phyloP scores from a whole-genome alignment of 2,329 filamentous ascomycete species.

The Apiospora hydei region DNA sequence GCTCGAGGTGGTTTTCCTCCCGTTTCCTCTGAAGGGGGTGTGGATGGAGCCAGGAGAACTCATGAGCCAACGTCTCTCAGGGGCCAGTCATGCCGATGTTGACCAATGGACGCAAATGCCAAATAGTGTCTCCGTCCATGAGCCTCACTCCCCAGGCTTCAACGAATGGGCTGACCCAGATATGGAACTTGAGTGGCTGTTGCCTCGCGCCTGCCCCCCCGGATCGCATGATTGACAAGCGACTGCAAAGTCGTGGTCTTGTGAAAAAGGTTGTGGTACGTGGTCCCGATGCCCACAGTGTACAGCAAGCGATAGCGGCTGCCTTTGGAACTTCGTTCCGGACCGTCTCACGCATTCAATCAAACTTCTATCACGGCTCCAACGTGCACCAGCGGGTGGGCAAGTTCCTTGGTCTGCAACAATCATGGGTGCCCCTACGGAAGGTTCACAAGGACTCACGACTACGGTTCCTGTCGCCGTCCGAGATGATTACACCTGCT shows the following conservation, averaged over 20 bases:
- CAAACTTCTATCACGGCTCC: constrained; percentile 41
- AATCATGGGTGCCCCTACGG: constrained; percentile 76
- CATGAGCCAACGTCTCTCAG: constrained; percentile 44
- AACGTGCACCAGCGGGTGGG: constrained; percentile 45
- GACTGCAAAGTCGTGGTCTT: constrained; percentile 78
- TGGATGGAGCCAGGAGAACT: constrained; percentile 62
- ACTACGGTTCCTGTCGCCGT: constrained; percentile 72
- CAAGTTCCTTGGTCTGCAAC: constrained; percentile 67
- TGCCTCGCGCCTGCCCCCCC: constrained; percentile 73
- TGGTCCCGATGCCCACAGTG: constrained; percentile 70
- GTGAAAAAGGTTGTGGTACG: constrained; percentile 69
- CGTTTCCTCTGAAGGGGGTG: constrained; percentile 67
- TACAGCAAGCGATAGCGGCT: constrained; percentile 67
- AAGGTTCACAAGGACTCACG: constrained; percentile 78
- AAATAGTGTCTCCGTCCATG: constrained; percentile 52
- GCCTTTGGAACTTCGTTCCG: constrained; percentile 67
- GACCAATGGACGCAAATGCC: constrained; percentile 65
- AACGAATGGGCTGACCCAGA: constrained; percentile 56
- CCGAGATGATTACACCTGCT: constrained; percentile 76
- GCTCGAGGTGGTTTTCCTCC: constrained; percentile 78
- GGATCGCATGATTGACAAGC: constrained; percentile 68
- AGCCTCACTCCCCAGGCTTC: constrained; percentile 56
- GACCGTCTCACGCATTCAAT: constrained; percentile 49
- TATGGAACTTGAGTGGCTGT: constrained; percentile 65
- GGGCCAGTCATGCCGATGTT: constrained; percentile 40